Conservation (phyloP, 108 stramenopile genomes). For the Cyclotella choctawhatcheeana region DNA sequence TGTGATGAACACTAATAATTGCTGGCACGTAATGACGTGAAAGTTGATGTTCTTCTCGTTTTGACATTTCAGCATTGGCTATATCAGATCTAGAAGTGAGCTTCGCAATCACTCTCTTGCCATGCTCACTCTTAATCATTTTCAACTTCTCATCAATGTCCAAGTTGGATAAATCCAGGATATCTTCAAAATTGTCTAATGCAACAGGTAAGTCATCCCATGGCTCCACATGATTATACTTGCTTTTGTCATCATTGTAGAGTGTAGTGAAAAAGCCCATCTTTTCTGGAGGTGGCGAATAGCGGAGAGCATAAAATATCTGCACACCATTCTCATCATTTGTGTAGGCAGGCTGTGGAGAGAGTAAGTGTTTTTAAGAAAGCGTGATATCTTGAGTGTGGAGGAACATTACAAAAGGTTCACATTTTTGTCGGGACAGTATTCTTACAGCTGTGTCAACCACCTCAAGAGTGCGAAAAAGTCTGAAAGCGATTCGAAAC, state of each 20-base stretch:
- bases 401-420: too few species aligned
- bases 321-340: slow-evolving; percentile 82
- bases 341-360: slow-evolving; percentile 75
- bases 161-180: slow-evolving; percentile 59
- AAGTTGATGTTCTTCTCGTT: slow-evolving; percentile 78
- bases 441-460: slow-evolving; percentile 49
- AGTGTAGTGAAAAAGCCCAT: slow-evolving; percentile 70
- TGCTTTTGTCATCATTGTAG: slow-evolving; percentile 77
- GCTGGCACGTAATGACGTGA: slow-evolving; percentile 89
- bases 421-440: too few species aligned
- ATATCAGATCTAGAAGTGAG: slow-evolving; percentile 86
- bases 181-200: slow-evolving; percentile 44
- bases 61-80: slow-evolving; percentile 79
- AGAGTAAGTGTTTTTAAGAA: too few species aligned
- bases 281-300: slow-evolving; percentile 67
- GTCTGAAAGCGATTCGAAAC: slow-evolving; percentile 84
- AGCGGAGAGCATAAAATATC: slow-evolving; percentile 87
- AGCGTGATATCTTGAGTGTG: too few species aligned
- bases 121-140: slow-evolving; percentile 76
- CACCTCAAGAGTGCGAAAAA: slow-evolving; percentile 87
- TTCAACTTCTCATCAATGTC: slow-evolving; percentile 77
- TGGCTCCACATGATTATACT: slow-evolving; percentile 74
- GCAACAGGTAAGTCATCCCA: slow-evolving; percentile 70
- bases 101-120: slow-evolving; percentile 86
- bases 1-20: slow-evolving; percentile 89